Evolutionary conservation across 305 asterid genomes (phyloP), one percentile per base, ranked within the genome.

Genomic region (Galium porrigens): DNA sequence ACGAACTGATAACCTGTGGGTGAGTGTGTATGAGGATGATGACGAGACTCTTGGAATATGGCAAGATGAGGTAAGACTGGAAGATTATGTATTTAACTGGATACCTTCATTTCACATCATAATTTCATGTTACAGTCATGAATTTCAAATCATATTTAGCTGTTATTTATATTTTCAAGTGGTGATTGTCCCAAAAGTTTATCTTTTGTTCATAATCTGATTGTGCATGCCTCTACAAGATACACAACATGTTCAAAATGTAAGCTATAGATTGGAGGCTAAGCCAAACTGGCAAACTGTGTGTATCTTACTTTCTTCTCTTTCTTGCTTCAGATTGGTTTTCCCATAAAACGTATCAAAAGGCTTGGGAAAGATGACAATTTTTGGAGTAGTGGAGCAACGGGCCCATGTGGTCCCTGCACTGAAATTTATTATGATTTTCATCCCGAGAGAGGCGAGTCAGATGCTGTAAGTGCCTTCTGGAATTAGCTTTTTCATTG

Each of bases 361-460:
- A 83, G 84, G 73, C 95, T 91, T 15, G 98, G 96, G 59, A 88
- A 84, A 72, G 95, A 91, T 66, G 98, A 91, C 80, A 91, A 91
- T 80, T 91, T 91, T 78, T 91, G 98, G 98, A 86, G 92, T 46
- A 86, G 96, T 77, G 98, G 98, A 75, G 82, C 52, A 48, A 89
- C 95, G 61, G 96, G 98, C 71, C 96, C 98, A 4, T 89, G 96
- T 65, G 98, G 98, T 68, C 96, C 98, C 48, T 91, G 98, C 86
- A 78, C 98, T 30, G 98, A 91, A 62, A 68, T 91, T 69, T 91
- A 91, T 82, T 91, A 89, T 42, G 98, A 91, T 79, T 91, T 91
- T 70, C 89, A 89, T 77, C 95, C 96, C 0, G 90, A 86, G 76
- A 79, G 82, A 65, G 96, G 96, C 55, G 39, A 75, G 74, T 79